These are phyloP conservation scores for Alternaria ethzedia DNA, from an alignment of 2,329 filamentous ascomycete genomes.

Conservation along the genomic window DNA sequence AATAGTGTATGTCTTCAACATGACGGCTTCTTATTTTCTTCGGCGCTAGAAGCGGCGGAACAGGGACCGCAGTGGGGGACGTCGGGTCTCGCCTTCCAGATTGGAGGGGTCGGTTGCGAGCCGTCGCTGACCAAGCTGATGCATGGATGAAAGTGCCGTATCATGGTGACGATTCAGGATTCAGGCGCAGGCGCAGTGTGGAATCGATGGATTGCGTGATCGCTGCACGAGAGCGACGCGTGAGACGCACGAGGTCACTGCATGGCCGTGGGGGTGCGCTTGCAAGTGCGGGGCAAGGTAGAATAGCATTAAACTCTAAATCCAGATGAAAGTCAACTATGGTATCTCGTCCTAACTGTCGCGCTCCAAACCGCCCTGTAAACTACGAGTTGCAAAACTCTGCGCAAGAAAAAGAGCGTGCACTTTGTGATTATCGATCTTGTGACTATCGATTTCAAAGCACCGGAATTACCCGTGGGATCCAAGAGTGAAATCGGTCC, in stretches of 20 bases:
- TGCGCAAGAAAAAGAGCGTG: neutral
- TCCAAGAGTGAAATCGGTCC: neutral
- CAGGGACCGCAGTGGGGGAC: constrained; percentile 18
- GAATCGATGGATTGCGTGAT: constrained; percentile 12
- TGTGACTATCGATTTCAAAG: constrained; percentile 1
- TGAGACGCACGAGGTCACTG: constrained; percentile 18
- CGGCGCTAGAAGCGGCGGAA: constrained; percentile 31
- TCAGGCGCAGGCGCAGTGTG: neutral
- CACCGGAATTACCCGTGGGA: constrained; percentile 5
- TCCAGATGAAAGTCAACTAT: constrained; percentile 6
- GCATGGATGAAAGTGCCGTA: constrained; percentile 5
- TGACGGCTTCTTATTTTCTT: constrained; percentile 39
- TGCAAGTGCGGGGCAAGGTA: constrained; percentile 15
- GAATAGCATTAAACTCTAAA: neutral
- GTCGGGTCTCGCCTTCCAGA: constrained; percentile 30
- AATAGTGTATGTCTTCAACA: constrained; percentile 39
- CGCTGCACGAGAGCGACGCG: constrained; percentile 18
- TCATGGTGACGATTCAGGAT: neutral
- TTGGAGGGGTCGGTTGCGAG: constrained; percentile 21
- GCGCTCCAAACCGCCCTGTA: neutral
- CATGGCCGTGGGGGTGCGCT: constrained; percentile 21
- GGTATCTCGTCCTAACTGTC: constrained; percentile 17
- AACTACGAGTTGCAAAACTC: neutral
- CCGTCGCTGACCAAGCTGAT: constrained; percentile 9
- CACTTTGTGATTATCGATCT: neutral